A percentile compares a stretch with the other conserved stretches of the same genome.
These are phyloP conservation scores for Asterionellopsis glacialis DNA, from an alignment of 108 stramenopile species.

Conservation along the genomic window DNA sequence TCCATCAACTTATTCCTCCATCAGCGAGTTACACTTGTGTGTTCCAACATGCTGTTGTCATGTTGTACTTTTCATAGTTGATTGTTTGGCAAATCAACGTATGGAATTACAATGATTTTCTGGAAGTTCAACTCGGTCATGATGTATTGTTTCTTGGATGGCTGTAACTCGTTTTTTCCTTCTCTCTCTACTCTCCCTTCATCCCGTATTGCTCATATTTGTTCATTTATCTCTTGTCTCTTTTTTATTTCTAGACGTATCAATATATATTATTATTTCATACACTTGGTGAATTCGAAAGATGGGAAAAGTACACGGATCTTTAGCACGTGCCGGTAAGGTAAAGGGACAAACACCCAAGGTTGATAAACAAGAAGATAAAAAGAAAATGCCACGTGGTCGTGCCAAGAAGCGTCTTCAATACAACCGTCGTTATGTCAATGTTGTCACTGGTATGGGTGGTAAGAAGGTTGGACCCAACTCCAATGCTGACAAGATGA, in stretches of 20 bases:
- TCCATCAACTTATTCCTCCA: too few species aligned
- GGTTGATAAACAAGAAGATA: slow-evolving; percentile 91
- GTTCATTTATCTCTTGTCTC: background rate
- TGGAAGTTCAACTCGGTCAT: too few species aligned
- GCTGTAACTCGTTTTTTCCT: too few species aligned
- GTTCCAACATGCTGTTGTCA: too few species aligned
- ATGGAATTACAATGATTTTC: too few species aligned
- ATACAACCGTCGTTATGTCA: slow-evolving; percentile 99
- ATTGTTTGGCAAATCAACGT: too few species aligned
- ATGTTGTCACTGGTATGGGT: slow-evolving; percentile 97
- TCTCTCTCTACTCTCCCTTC: too few species aligned
- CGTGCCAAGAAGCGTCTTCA: slow-evolving; percentile 99
- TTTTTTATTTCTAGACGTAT: background rate
- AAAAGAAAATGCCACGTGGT: slow-evolving; percentile 95
- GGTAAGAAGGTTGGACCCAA: slow-evolving; percentile 98
- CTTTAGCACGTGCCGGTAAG: slow-evolving; percentile 99
- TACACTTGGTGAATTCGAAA: slow-evolving; percentile 12
- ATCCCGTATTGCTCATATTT: too few species aligned
- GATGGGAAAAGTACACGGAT: slow-evolving; percentile 99
- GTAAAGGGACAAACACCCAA: slow-evolving; percentile 99
- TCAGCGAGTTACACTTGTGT: too few species aligned
- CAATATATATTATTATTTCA: background rate
- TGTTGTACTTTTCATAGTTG: too few species aligned
- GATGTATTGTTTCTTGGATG: too few species aligned
- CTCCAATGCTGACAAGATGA: slow-evolving; percentile 95